Conservation (phyloP, 1,139 yeast genomes). For the Magnusiomyces suaveolens region DNA sequence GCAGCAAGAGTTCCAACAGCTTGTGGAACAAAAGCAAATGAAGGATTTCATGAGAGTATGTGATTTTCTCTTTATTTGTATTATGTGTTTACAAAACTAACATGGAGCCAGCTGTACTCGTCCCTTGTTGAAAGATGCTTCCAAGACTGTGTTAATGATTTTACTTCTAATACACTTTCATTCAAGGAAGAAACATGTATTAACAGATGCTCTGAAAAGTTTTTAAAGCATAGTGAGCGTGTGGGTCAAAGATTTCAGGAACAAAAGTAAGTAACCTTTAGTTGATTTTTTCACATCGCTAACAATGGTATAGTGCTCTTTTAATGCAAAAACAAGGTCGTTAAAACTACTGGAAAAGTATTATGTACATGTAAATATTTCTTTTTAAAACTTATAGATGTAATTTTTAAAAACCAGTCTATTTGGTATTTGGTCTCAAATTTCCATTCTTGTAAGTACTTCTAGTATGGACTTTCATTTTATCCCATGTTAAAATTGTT, state of each 20-base stretch:
- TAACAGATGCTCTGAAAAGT: conserved; percentile 89
- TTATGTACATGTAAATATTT: no score
- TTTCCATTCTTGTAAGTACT: no score
- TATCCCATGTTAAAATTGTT: no score
- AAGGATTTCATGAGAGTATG: conserved; percentile 88
- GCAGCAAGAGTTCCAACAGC: conserved; percentile 91
- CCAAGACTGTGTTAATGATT: conserved; percentile 94
- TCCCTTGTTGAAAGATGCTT: conserved; percentile 93
- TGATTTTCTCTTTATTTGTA: conserved; percentile 8
- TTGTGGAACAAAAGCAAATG: conserved; percentile 97
- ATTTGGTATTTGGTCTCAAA: no score
- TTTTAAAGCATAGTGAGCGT: conserved; percentile 95
- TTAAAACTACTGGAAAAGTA: no score
- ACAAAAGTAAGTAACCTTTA: conserved; percentile 4
- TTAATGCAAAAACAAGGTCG: conserved; percentile 11
- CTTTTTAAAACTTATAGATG: no score
- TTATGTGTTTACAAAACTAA: no score
- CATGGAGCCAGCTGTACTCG: conserved; percentile 49
- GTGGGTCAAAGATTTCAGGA: conserved; percentile 78
- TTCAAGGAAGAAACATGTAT: conserved; percentile 78
- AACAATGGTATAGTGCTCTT: conserved; percentile 8
- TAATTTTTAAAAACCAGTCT: no score
- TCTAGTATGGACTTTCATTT: no score
- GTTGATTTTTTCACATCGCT: no score
- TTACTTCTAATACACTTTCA: conserved; percentile 83